A percentile compares a stretch with the other conserved stretches of the same genome.
Evolutionary conservation across 1,284 basidiomycete species (phyloP).

Genomic region (Moniliophthora roreri): DNA sequence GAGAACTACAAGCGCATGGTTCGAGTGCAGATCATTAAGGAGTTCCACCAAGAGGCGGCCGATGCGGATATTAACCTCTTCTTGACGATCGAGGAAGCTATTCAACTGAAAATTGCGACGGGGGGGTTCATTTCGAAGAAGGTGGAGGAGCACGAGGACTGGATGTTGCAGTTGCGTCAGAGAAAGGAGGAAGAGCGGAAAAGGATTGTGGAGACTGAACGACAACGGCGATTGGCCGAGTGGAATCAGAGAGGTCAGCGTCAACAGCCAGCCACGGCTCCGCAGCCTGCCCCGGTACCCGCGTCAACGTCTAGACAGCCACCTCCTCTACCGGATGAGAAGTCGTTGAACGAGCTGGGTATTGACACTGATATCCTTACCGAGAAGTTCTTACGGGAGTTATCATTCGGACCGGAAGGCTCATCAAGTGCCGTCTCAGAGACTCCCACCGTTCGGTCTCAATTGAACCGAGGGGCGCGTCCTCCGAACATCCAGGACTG

Average conservation of each 20-base stretch:
- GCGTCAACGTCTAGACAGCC: neutral
- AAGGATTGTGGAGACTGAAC: slow-evolving; percentile 42
- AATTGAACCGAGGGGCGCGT: slow-evolving; percentile 2
- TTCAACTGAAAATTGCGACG: slow-evolving; percentile 17
- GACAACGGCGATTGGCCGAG: slow-evolving; percentile 33
- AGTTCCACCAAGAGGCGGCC: slow-evolving; percentile 54
- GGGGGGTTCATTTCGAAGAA: slow-evolving; percentile 30
- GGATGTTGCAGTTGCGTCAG: slow-evolving; percentile 43
- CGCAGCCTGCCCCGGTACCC: neutral
- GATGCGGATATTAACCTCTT: slow-evolving; percentile 45
- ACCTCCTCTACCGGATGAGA: neutral
- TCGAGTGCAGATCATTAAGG: slow-evolving; percentile 51
- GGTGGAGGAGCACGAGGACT: slow-evolving; percentile 45
- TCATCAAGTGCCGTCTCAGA: slow-evolving; percentile 6
- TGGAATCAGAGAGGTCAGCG: slow-evolving; percentile 3
- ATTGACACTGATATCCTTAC: neutral
- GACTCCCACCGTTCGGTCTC: slow-evolving; percentile 13
- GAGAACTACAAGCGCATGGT: slow-evolving; percentile 48
- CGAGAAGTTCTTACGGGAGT: slow-evolving; percentile 6
- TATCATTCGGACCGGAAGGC: slow-evolving; percentile 4
- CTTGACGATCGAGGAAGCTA: slow-evolving; percentile 35
- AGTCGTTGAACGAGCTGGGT: neutral
- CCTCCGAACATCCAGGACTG: slow-evolving; percentile 10
- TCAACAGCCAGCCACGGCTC: neutral
- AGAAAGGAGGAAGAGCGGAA: slow-evolving; percentile 52